Percentiles rank a stretch among this genome's conserved stretches.
Conservation (phyloP, 805 yeast species). For the Metschnikowia orientalis region DNA sequence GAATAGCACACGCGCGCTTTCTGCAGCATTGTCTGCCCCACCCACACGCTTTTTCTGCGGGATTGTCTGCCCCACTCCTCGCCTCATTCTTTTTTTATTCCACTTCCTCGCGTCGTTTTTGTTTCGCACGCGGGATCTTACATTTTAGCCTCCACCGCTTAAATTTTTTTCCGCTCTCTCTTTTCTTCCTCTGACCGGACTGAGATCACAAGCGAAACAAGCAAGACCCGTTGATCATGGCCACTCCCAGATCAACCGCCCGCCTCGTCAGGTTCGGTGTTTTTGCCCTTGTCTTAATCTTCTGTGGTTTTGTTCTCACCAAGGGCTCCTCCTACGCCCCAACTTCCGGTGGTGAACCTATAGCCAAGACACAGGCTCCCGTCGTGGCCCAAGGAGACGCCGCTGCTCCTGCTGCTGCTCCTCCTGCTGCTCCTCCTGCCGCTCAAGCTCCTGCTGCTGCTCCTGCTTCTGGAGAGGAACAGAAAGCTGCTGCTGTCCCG, state of each 20-base stretch:
- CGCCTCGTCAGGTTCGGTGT: slow-evolving; percentile 45
- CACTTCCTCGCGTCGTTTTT: no score
- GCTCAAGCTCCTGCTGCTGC: slow-evolving; percentile 11
- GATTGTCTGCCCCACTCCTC: no score
- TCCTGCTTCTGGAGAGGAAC: slow-evolving; percentile 5
- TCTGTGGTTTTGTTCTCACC: slow-evolving; percentile 46
- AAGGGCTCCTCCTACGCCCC: slow-evolving; percentile 40
- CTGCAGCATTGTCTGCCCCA: no score
- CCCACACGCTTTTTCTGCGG: no score
- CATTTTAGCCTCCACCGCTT: no score
- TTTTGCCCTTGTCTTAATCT: slow-evolving; percentile 42
- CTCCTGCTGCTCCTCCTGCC: slow-evolving; percentile 6
- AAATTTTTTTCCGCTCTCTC: no score
- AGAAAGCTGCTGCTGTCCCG: slow-evolving; percentile 1
- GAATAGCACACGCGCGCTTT: no score
- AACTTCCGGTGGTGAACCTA: not conserved
- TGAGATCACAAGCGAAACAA: no score
- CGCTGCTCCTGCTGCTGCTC: slow-evolving; percentile 1
- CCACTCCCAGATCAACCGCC: slow-evolving; percentile 41
- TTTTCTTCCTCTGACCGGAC: no score
- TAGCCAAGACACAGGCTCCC: not conserved
- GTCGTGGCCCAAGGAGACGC: not conserved
- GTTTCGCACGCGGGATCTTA: no score
- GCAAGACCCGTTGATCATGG: no score
- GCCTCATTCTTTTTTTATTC: no score